Base-by-base conservation (phyloP, 495 filamentous ascomycete species). In the Acidomyces sp. region DNA sequence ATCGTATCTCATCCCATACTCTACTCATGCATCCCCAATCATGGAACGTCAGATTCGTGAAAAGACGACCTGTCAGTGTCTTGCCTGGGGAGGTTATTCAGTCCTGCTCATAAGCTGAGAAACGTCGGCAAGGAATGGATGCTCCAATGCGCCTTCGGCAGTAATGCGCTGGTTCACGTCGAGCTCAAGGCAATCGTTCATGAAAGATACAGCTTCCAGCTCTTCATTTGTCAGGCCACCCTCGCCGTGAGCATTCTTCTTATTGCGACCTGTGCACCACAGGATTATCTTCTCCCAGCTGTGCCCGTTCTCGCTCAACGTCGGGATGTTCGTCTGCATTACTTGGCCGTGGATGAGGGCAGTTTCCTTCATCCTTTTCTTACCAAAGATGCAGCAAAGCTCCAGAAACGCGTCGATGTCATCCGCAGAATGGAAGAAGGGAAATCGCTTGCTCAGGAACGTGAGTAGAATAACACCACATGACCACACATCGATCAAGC, bases 321-420 rank as follows among this genome's bases (percentile, higher is more conserved):
- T 94, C 1, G 85, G 85, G 30, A 97, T 83, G 25, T 75, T 92
- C 3, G 82, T 85, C 53, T 96, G 85, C 48, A 95, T 86, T 13
- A 92, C 70, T 39, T 78, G 71, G 0, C 88, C 90, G 52, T 97
- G 90, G 43, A 93, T 65, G 20, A 76, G 67, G 0, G 84, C 85
- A n/a, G 77, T 78, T 11, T 69, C 55, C 46, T 78, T 80, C 90
- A 97, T 95, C 31, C 74, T 70, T 48, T 68, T 70, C 12, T 67
- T 70, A n/a, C 90, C 90, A 57, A 95, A 94, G 32, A 96, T 92
- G 38, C 85, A 90, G 13, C 87, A 80, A 48, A 97, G 90, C 57
- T 97, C 90, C 41, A 97, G 85, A 71, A 93, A 80, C 20, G 92
- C 90, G 53, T 97, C 90, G 35, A 97, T 75, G 48, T 97, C 90